These are phyloP conservation scores for Leccinum aurantiacum DNA, from an alignment of 768 basidiomycete genomes.

Conservation along the genomic window DNA sequence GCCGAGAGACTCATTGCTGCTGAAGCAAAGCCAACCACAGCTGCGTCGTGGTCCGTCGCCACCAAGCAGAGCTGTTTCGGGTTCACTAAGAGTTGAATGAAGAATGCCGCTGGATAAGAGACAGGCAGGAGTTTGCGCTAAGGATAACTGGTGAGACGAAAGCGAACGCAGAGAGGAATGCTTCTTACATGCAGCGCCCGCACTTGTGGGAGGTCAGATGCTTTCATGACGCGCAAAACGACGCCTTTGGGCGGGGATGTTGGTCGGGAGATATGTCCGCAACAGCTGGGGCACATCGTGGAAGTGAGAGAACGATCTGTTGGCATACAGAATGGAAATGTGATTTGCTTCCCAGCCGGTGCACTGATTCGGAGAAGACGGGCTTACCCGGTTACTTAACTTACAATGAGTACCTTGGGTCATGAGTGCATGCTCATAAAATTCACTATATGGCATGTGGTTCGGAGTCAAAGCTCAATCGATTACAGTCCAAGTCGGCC, in stretches of 20 bases:
- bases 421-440: background rate
- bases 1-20: conserved; percentile 18
- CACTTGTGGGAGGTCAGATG: conserved; percentile 30
- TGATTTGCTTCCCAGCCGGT: conserved; percentile 9
- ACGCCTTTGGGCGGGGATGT: conserved; percentile 10
- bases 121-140: conserved; percentile 28
- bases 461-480: background rate
- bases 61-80: conserved; percentile 31
- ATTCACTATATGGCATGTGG: background rate
- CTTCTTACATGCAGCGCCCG: conserved; percentile 27
- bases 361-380: conserved; percentile 14
- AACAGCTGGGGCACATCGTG: conserved; percentile 11
- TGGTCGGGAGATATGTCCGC: background rate
- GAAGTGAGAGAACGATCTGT: background rate
- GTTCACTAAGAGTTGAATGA: conserved; percentile 33
- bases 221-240: conserved; percentile 27
- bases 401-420: background rate
- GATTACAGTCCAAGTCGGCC: background rate
- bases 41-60: conserved; percentile 18
- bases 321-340: background rate
- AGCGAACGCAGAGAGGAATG: background rate
- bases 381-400: background rate
- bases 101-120: conserved; percentile 32
- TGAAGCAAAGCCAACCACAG: conserved; percentile 31
- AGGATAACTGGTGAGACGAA: conserved; percentile 3